phyloP scores from a whole-genome alignment of 441 rosid genomes.

The Syzygium syzygioides region DNA sequence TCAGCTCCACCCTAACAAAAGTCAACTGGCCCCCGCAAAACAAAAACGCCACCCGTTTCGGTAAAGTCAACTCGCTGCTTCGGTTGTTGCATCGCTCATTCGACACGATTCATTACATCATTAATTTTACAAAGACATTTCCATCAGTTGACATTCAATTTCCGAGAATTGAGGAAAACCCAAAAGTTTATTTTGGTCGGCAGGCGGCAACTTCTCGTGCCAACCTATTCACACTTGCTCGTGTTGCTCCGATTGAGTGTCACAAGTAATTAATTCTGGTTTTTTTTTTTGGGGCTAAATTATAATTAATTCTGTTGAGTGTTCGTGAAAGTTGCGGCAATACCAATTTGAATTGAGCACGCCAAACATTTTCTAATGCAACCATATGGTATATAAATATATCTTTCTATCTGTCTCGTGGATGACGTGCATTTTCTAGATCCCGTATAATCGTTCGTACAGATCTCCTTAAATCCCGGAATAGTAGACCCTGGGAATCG shows the following conservation, averaged over 20 bases:
- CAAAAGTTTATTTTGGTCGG: not conserved
- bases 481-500: not conserved
- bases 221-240: not conserved
- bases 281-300: not conserved
- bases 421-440: not conserved
- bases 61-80: not conserved
- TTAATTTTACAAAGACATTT: no score
- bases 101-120: no score
- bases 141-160: not conserved
- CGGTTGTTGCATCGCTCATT: not conserved
- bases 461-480: not conserved
- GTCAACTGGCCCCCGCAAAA: not conserved
- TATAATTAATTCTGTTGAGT: not conserved
- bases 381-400: not conserved
- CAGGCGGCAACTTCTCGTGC: not conserved
- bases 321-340: not conserved
- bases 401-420: no score
- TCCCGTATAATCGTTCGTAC: rapidly evolving
- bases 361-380: not conserved
- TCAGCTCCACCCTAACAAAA: not conserved
- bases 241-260: not conserved
- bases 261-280: not conserved
- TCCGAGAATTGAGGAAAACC: not conserved
- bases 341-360: not conserved
- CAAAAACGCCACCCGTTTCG: not conserved